Base-by-base conservation (phyloP, 495 filamentous ascomycete genomes). In the Pseudotulostoma volvatum region DNA sequence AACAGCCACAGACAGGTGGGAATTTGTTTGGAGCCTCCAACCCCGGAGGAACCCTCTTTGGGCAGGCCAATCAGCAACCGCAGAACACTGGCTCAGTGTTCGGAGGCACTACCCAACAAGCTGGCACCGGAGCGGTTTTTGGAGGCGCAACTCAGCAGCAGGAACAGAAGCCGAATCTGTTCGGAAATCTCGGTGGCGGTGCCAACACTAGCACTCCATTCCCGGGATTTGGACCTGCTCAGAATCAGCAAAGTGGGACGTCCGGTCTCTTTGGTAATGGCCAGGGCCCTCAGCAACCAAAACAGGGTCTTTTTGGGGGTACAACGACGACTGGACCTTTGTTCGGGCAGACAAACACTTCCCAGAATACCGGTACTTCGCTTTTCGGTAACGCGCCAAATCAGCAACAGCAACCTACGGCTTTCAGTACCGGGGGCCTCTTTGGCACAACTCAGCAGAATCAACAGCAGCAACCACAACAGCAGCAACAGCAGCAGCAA, bases 331-430 rank as follows among this genome's bases (percentile, higher is more conserved):
- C 14, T 7, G 35, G 35, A 9, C 20, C 35, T n/a, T 21, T 37
- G 8, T 37, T 37, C 18, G 28, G 19, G n/a, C 37, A 56, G 44
- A 43, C 41, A 49, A 55, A 57, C 34, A 41, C 54, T 28, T 31
- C 46, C 15, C 61, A 59, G 25, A 56, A 56, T 18, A 44, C 63
- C 15, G 64, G 68, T 14, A 67, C 60, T 25, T 71, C 77, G 11
- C 61, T 84, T 7, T 85, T 88, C 48, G 60, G 60, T 15, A 67
- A 59, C 41, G 66, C 61, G 30, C 77, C 82, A 48, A 65, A 56
- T 36, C 77, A 77, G 50, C 78, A 77, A 51, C 74, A 75, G 36
- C 59, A 56, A 39, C 9, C 55, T 16, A 52, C 66, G 23, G 52
- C 71, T 9, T 69, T 73, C 41, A 61, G 61, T 18, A 38, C 54